Evolutionary conservation across 768 basidiomycete species (phyloP).

Genomic region (Xanthoconium stramineum): DNA sequence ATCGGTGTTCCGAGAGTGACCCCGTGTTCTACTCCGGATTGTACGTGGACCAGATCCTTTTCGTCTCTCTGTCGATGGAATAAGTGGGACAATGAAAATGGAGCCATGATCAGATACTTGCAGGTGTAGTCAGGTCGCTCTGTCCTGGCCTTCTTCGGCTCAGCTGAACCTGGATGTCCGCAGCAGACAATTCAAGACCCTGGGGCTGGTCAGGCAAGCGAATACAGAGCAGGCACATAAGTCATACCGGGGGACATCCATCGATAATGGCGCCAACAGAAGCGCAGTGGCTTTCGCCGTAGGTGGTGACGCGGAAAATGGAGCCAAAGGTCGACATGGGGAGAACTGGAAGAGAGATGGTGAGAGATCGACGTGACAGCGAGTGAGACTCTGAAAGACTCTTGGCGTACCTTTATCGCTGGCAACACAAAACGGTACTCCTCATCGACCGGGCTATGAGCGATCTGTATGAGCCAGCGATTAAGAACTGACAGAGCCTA

Average conservation of each 20-base stretch:
- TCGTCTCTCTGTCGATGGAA: conserved; percentile 75
- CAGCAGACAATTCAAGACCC: conserved; percentile 77
- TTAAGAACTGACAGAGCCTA: too few relatives aligned
- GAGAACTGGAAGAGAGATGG: conserved; percentile 4
- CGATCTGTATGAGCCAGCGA: conserved; percentile 1
- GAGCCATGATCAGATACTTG: conserved; percentile 36
- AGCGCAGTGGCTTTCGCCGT: conserved; percentile 95
- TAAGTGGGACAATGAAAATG: neutral
- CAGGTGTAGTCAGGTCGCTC: conserved; percentile 94
- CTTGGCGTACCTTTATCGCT: conserved; percentile 20
- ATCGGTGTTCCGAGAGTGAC: conserved; percentile 98
- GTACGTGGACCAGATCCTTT: conserved; percentile 89
- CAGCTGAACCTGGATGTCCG: conserved; percentile 89
- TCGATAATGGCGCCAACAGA: conserved; percentile 98
- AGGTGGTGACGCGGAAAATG: conserved; percentile 93
- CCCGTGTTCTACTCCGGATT: conserved; percentile 91
- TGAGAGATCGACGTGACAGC: conserved; percentile 6
- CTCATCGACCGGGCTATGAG: conserved; percentile 12
- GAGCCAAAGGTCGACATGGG: conserved; percentile 91
- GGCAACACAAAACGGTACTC: conserved; percentile 23
- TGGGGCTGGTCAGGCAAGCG: conserved; percentile 32
- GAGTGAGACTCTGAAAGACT: neutral
- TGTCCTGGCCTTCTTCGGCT: conserved; percentile 92
- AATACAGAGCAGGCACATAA: conserved; percentile 1
- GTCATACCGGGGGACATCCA: conserved; percentile 88